Base-by-base conservation (phyloP, 2,329 filamentous ascomycete genomes). In the Fusarium sulawesiense region DNA sequence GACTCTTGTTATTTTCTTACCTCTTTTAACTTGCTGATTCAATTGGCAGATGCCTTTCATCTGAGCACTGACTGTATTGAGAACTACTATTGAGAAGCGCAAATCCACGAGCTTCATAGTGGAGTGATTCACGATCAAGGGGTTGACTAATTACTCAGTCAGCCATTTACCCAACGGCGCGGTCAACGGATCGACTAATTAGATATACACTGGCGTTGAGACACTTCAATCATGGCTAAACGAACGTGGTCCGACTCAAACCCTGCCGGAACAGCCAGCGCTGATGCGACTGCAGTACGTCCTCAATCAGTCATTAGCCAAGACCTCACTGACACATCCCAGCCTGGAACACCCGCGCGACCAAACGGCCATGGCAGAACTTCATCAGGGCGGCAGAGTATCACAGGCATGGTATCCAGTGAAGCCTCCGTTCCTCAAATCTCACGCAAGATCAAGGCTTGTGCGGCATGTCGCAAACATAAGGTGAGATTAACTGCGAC, bases 401-500 rank as follows among this genome's bases (percentile, higher is more conserved):
- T 73, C 34, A 42, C 54, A 10, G 63, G 67, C 6, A 44, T 66
- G 4, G 12, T 61, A 1, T 48, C 70, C 0, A 64, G 54, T 42
- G 74, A 75, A 7, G 41, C 73, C 6, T 70, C 66, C 3, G 30
- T 78, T 9, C 76, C 77, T 42, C 77, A 78, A 48, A 81, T 81
- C 57, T 81, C 80, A 8, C 73, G 80, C 32, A 80, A 80, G 60
- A 80, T 81, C 41, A 81, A 81, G 68, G 80, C 80, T 0, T 82
- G 80, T 21, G 78, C 81, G 20, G 78, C 80, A 21, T 82, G 80
- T 65, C 73, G 80, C 6, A 82, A 81, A 58, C 80, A 81, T 60
- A 82, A 82, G 75, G 80, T 81, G 40, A 60, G 64, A 50, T 8
- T 13, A 18, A 27, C 8, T 13, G 3, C 11, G 4, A 1, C 4